Evolutionary conservation across 2,329 filamentous ascomycete species (phyloP).

Genomic region (Pseudogymnoascus verrucosus): DNA sequence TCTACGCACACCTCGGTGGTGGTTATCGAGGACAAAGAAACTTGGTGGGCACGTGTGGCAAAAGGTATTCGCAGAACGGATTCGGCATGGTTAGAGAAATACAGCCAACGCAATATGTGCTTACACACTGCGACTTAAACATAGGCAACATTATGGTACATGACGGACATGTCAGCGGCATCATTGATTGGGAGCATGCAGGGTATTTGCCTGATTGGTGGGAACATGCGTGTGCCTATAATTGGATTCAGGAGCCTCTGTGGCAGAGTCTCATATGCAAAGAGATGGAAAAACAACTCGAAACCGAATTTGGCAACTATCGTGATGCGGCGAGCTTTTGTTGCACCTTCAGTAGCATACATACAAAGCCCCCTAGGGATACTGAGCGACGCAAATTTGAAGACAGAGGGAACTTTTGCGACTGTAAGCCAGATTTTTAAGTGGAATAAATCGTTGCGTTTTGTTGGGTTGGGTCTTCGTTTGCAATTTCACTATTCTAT

Average conservation of each 20-base stretch:
- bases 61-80: not conserved
- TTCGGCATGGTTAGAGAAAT: not conserved
- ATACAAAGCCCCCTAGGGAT: not conserved
- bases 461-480: not conserved
- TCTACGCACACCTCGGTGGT: not conserved
- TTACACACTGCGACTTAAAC: slow-evolving; percentile 33
- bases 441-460: not conserved
- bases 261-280: not conserved
- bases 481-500: not conserved
- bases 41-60: not conserved
- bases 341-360: not conserved
- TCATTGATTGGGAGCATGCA: slow-evolving; percentile 34
- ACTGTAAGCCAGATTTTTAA: not conserved
- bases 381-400: not conserved
- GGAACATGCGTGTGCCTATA: slow-evolving; percentile 21
- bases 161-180: slow-evolving; percentile 29
- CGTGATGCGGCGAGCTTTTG: not conserved
- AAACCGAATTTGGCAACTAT: not conserved
- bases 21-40: not conserved
- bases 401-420: not conserved
- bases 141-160: slow-evolving; percentile 33
- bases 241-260: not conserved
- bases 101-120: slow-evolving; percentile 26
- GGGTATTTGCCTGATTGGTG: slow-evolving; percentile 35
- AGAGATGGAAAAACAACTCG: not conserved